phyloP scores from a whole-genome alignment of 768 basidiomycete genomes.

The Lyophyllum atratum region DNA sequence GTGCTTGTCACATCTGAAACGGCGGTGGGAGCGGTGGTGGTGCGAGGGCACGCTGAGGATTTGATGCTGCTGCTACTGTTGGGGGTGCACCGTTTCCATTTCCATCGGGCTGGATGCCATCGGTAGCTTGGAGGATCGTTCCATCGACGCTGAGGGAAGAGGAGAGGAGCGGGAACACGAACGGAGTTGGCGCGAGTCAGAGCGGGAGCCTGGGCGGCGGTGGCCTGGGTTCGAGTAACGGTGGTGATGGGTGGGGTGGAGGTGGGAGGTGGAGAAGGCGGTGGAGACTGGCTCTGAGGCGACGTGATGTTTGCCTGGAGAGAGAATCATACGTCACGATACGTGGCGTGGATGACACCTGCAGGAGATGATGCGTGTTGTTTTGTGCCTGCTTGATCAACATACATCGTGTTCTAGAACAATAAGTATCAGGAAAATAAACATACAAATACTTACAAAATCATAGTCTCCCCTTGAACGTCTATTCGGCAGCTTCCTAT shows the following conservation, averaged over 20 bases:
- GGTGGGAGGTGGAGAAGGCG: background rate
- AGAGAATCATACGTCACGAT: slow-evolving; percentile 24
- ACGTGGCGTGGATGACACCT: slow-evolving; percentile 6
- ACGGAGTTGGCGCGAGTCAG: slow-evolving; percentile 19
- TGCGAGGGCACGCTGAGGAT: background rate
- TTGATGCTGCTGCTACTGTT: background rate
- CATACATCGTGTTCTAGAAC: background rate
- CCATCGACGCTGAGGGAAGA: slow-evolving; percentile 45
- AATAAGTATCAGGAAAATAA: background rate
- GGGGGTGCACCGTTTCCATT: background rate
- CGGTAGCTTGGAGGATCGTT: slow-evolving; percentile 42
- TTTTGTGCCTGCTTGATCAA: background rate
- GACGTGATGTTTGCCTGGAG: background rate
- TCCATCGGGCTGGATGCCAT: slow-evolving; percentile 16
- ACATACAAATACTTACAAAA: background rate
- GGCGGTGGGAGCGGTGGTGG: background rate
- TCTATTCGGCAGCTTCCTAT: slow-evolving; percentile 52
- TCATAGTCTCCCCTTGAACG: slow-evolving; percentile 33
- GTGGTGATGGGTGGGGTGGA: background rate
- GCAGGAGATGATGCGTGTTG: background rate
- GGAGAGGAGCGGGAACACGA: slow-evolving; percentile 34
- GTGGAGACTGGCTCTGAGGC: background rate
- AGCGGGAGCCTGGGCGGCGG: slow-evolving; percentile 10
- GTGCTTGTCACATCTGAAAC: background rate
- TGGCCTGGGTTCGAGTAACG: background rate